Conservation (phyloP, 345 rosid genomes). For the Cochlearia excelsa region DNA sequence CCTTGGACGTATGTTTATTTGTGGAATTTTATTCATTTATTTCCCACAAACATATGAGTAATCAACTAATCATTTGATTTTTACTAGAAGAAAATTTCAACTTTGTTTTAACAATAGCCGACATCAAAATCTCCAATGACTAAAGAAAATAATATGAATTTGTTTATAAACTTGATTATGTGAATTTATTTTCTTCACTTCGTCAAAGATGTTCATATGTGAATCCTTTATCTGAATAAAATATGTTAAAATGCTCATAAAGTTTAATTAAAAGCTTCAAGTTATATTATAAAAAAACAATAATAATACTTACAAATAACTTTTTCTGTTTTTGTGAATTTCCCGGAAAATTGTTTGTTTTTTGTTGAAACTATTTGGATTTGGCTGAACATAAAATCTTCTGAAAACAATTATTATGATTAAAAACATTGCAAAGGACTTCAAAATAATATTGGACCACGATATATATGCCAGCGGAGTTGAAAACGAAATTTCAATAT, state of each 20-base stretch:
- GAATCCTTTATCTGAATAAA: background rate
- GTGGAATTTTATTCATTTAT: conserved; percentile 1
- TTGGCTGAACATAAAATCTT: too few species aligned
- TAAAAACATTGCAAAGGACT: too few species aligned
- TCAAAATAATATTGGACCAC: too few species aligned
- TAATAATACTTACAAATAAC: too few species aligned
- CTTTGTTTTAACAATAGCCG: conserved; percentile 14
- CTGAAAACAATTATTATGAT: too few species aligned
- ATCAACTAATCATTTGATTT: background rate
- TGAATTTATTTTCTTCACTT: conserved; percentile 9
- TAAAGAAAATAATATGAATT: background rate
- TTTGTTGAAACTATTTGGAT: too few species aligned
- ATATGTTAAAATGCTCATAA: conserved; percentile 4
- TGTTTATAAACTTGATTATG: background rate
- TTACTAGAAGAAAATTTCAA: background rate
- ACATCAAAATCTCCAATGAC: background rate
- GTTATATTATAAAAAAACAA: too few species aligned
- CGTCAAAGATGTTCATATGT: conserved; percentile 10
- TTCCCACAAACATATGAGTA: background rate
- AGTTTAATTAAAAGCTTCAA: background rate
- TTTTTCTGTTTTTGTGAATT: too few species aligned
- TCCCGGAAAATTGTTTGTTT: too few species aligned
- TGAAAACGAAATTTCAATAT: too few species aligned
- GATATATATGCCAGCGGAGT: too few species aligned
- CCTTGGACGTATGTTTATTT: conserved; percentile 4